Evolutionary conservation across 1,284 basidiomycete species (phyloP).

Genomic region (Tetrapyrgos nigripes): DNA sequence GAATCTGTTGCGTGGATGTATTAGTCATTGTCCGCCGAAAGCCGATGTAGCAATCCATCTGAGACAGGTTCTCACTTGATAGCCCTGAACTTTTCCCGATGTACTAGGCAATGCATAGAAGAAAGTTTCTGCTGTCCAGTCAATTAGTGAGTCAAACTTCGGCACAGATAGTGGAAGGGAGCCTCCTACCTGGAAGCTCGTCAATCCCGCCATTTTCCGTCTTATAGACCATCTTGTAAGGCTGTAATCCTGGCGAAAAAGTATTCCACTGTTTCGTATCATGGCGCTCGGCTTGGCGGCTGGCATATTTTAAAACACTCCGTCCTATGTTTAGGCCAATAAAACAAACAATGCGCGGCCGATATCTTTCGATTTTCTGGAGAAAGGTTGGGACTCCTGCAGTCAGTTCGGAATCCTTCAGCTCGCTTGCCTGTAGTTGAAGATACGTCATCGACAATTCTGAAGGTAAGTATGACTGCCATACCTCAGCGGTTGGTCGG

Average conservation of each 20-base stretch:
- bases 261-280: background rate
- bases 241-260: conserved; percentile 46
- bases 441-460: no score
- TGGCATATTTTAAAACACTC: conserved; percentile 8
- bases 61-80: conserved; percentile 53
- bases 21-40: no score
- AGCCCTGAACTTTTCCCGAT: conserved; percentile 67
- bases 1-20: conserved; percentile 26
- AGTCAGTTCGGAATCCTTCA: conserved; percentile 59
- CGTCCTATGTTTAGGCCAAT: conserved; percentile 74
- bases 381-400: conserved; percentile 57
- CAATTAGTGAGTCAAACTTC: background rate
- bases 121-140: conserved; percentile 52
- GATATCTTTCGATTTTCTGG: conserved; percentile 57
- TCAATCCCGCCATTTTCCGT: background rate
- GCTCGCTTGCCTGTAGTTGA: conserved; percentile 58
- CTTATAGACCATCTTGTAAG: conserved; percentile 52
- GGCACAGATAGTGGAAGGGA: background rate
- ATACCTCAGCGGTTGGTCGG: conserved; percentile 61
- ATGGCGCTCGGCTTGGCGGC: background rate
- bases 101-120: conserved; percentile 74
- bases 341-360: conserved; percentile 71
- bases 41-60: no score
- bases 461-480: conserved; percentile 4
- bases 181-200: conserved; percentile 10